These are phyloP conservation scores for Trichoderma cornu-damae DNA, from an alignment of 2,329 filamentous ascomycete species.

Conservation along the genomic window DNA sequence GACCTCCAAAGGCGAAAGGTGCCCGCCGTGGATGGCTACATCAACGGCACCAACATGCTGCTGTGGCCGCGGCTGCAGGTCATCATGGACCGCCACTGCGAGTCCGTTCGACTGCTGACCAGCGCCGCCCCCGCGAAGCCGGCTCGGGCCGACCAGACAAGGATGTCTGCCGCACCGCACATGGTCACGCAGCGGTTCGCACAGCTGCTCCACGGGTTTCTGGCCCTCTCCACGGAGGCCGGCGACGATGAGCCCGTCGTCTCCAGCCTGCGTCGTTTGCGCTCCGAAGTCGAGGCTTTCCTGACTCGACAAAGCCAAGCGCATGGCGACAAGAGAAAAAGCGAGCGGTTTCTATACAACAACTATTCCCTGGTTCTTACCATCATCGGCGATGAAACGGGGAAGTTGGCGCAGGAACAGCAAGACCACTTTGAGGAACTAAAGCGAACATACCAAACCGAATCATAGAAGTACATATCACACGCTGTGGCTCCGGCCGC, in stretches of 20 bases:
- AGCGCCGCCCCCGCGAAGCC: slow-evolving; percentile 46
- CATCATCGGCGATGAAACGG: slow-evolving; percentile 74
- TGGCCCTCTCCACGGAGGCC: slow-evolving; percentile 79
- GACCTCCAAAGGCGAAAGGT: slow-evolving; percentile 88
- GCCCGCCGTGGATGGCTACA: slow-evolving; percentile 81
- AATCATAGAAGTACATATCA: slow-evolving; percentile 11
- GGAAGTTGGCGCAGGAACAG: slow-evolving; percentile 70
- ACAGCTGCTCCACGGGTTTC: slow-evolving; percentile 79
- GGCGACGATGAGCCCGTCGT: slow-evolving; percentile 92
- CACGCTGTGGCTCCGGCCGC: too few relatives aligned
- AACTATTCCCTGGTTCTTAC: slow-evolving; percentile 94
- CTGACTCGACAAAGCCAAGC: slow-evolving; percentile 69
- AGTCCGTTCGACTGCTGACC: slow-evolving; percentile 66
- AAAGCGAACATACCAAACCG: slow-evolving; percentile 54
- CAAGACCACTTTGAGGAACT: slow-evolving; percentile 67
- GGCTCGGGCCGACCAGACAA: slow-evolving; percentile 46
- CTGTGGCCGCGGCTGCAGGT: slow-evolving; percentile 94
- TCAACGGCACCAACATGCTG: slow-evolving; percentile 92
- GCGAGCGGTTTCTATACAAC: slow-evolving; percentile 85
- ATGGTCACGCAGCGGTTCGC: slow-evolving; percentile 93
- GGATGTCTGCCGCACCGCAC: slow-evolving; percentile 76
- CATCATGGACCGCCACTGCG: slow-evolving; percentile 88
- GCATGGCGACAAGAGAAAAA: slow-evolving; percentile 73
- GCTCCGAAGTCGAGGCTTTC: slow-evolving; percentile 78
- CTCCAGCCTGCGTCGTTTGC: slow-evolving; percentile 69